Evolutionary conservation across 306 rosid species (phyloP).

Genomic region (Neltuma alba): DNA sequence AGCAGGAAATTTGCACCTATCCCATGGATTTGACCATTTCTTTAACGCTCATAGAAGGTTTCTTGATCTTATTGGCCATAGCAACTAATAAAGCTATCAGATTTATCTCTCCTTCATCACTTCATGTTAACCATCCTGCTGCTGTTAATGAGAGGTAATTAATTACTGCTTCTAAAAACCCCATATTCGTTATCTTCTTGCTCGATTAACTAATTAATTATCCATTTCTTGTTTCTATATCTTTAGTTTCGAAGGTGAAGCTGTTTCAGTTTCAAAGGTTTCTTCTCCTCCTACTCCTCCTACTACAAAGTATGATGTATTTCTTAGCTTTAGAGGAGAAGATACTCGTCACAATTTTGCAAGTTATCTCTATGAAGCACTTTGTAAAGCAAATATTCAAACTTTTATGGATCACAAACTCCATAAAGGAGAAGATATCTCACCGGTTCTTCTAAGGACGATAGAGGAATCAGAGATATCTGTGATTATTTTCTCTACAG

Average conservation of each 20-base stretch:
- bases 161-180: background rate
- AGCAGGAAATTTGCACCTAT: background rate
- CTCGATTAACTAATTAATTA: too few species aligned
- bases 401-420: background rate
- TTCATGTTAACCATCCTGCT: background rate
- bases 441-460: background rate
- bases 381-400: background rate
- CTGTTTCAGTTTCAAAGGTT: background rate
- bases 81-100: background rate
- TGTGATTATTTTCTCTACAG: background rate
- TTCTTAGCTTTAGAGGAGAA: background rate
- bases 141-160: background rate
- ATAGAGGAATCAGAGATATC: background rate
- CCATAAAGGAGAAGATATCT: background rate
- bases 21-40: background rate
- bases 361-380: background rate
- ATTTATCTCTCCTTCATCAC: background rate
- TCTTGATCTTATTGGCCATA: background rate
- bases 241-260: background rate
- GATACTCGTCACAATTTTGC: background rate
- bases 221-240: too few species aligned
- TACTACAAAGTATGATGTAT: background rate
- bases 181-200: too few species aligned
- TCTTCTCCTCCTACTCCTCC: background rate
- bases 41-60: background rate